These are phyloP conservation scores for Hypomontagnella submonticulosa DNA, from an alignment of 495 filamentous ascomycete genomes.

Conservation along the genomic window DNA sequence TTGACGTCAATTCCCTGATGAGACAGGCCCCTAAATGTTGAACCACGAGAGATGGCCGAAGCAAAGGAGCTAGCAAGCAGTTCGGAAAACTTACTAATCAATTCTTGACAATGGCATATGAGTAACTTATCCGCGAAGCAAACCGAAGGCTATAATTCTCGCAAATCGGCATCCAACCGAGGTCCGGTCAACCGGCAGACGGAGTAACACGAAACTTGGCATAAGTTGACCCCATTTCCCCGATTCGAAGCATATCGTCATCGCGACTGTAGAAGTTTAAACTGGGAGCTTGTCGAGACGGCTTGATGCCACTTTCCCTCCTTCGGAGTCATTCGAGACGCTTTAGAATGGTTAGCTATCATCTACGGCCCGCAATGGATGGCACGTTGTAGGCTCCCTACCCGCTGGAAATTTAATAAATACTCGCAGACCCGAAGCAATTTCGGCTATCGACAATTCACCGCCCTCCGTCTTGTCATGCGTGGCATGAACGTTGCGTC, in stretches of 20 bases:
- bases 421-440: constrained; percentile 32
- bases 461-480: constrained; percentile 30
- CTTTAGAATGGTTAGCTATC: constrained; percentile 7
- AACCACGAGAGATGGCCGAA: neutral
- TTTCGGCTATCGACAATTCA: constrained; percentile 36
- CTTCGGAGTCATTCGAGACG: neutral
- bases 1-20: constrained; percentile 23
- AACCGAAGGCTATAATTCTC: constrained; percentile 17
- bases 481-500: constrained; percentile 24
- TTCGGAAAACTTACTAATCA: constrained; percentile 11
- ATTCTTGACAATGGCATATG: constrained; percentile 11
- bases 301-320: constrained; percentile 18
- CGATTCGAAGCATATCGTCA: constrained; percentile 22
- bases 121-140: constrained; percentile 27
- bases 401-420: constrained; percentile 24
- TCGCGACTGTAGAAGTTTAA: constrained; percentile 24
- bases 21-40: constrained; percentile 1
- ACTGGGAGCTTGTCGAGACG: constrained; percentile 11
- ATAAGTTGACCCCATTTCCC: constrained; percentile 16
- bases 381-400: constrained; percentile 34
- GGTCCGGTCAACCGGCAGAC: constrained; percentile 35
- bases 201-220: constrained; percentile 18
- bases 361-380: constrained; percentile 18
- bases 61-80: neutral
- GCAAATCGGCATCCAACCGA: constrained; percentile 33